Percentiles rank a stretch among this genome's conserved stretches.
These are phyloP conservation scores for Mikania micrantha DNA, from an alignment of 129 eudicot genomes.

Conservation along the genomic window DNA sequence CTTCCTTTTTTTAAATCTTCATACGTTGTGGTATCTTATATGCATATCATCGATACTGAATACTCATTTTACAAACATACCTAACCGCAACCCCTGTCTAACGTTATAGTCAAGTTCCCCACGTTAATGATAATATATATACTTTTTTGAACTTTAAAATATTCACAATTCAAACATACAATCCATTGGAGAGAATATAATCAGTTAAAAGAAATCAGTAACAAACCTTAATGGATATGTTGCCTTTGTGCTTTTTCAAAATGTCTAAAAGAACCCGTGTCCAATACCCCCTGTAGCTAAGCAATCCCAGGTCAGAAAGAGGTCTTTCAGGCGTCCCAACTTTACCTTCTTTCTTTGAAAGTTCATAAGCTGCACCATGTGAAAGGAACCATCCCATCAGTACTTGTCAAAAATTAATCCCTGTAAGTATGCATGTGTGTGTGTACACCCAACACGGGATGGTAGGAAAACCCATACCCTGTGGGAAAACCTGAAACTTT, in stretches of 20 bases:
- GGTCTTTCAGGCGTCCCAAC: constrained; percentile 99
- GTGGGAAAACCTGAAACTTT: too few species aligned
- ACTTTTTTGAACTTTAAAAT: not conserved
- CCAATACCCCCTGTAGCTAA: constrained; percentile 98
- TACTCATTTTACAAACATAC: not conserved
- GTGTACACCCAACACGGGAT: too few species aligned
- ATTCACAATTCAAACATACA: not conserved
- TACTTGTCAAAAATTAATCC: constrained; percentile 1
- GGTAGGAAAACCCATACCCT: too few species aligned
- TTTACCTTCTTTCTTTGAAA: constrained; percentile 92
- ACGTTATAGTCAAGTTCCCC: not conserved
- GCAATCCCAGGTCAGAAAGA: constrained; percentile 86
- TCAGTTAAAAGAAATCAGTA: not conserved
- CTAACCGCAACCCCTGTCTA: not conserved
- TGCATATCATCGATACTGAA: not conserved
- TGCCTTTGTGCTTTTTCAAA: constrained; percentile 95
- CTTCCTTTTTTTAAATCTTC: not conserved
- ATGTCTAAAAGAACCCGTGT: constrained; percentile 91
- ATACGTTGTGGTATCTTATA: not conserved
- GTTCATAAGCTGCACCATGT: constrained; percentile 67
- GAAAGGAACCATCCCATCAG: not conserved
- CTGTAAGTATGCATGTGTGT: too few species aligned
- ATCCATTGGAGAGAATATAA: not conserved
- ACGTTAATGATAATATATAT: not conserved
- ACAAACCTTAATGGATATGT: constrained; percentile 85